Conservation (phyloP, 2,329 filamentous ascomycete species). For the Fusarium temperatum region DNA sequence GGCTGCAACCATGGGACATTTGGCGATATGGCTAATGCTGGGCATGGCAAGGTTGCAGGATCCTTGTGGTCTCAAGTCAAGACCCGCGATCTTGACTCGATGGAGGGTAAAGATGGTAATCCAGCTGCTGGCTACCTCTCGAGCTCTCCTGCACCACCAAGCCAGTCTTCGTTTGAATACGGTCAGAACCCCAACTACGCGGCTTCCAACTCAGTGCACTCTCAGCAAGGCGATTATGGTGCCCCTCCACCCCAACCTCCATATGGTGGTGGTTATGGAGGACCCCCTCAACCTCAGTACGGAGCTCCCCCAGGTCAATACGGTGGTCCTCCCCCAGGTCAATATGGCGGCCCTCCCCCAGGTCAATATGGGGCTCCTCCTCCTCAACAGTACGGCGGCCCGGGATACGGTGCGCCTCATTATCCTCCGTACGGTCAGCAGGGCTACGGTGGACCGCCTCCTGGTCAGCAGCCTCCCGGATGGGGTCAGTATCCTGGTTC, state of each 20-base stretch:
- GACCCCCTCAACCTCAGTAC: constrained; percentile 43
- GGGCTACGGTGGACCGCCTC: constrained; percentile 34
- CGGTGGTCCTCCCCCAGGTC: constrained; percentile 41
- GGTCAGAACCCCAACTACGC: constrained; percentile 48
- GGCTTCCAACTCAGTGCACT: constrained; percentile 32
- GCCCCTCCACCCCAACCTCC: constrained; percentile 48
- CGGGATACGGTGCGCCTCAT: constrained; percentile 34
- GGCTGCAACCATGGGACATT: constrained; percentile 55
- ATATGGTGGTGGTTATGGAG: constrained; percentile 46
- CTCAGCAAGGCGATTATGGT: constrained; percentile 38
- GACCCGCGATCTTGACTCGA: constrained; percentile 64
- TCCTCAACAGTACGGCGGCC: constrained; percentile 44
- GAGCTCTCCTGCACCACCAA: constrained; percentile 49
- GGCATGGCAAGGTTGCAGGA: constrained; percentile 66
- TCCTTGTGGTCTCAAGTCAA: constrained; percentile 70
- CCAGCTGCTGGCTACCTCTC: constrained; percentile 50
- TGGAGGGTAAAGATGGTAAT: constrained; percentile 59
- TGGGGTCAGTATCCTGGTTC: constrained; percentile 53
- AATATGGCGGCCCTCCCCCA: constrained; percentile 43
- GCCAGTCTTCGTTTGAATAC: constrained; percentile 53
- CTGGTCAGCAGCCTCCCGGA: constrained; percentile 37
- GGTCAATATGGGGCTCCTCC: constrained; percentile 45
- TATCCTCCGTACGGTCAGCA: constrained; percentile 32
- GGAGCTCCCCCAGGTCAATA: constrained; percentile 44
- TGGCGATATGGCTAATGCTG: constrained; percentile 54